Evolutionary conservation across 306 rosid genomes (phyloP), one percentile per base, ranked within the genome.

Genomic region (Arachis stenosperma): DNA sequence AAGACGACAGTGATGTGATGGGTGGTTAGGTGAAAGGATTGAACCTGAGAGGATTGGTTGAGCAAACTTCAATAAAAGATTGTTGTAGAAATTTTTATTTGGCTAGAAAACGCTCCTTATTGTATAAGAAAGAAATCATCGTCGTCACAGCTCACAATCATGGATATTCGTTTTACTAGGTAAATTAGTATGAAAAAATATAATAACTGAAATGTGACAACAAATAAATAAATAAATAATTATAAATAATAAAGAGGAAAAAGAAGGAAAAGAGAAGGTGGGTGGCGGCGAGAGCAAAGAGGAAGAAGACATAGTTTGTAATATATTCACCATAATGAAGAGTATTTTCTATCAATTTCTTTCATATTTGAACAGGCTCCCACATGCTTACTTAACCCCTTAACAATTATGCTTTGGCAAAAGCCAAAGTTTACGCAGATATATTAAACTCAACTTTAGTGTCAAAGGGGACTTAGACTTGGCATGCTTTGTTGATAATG

Each of bases 361-460:
- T 59, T 12, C 44, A 42, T 13, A 1, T 56, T 53, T 53, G 6
- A 39, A 69, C 43, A 61, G n/a, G 48, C 56, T 12, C 37, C 36
- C 46, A 3, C 15, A 51, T 7, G 14, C 39, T 39, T 50, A 51
- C 58, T 67, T 53, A 61, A 74, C 75, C 83, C 62, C 42, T 50
- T 0, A 41, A 64, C 33, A 70, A 59, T 22, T 52, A 75, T 41
- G 14, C 74, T 56, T 37, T 41, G 17, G 40, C 61, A 57, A 70
- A 81, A 75, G 69, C 78, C 70, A n/a, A 48, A 80, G 77, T 65
- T 70, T 57, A 22, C 66, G 76, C 50, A 60, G 71, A 54, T 44
- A 22, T 33, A 55, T 17, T 60, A 53, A 63, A 80, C 60, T 51
- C 47, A 48, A 9, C 60, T 81, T 58, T 70, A 50, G 69, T 29